Conservation (phyloP, 2,329 filamentous ascomycete genomes). For the Furcasterigmium sp. region DNA sequence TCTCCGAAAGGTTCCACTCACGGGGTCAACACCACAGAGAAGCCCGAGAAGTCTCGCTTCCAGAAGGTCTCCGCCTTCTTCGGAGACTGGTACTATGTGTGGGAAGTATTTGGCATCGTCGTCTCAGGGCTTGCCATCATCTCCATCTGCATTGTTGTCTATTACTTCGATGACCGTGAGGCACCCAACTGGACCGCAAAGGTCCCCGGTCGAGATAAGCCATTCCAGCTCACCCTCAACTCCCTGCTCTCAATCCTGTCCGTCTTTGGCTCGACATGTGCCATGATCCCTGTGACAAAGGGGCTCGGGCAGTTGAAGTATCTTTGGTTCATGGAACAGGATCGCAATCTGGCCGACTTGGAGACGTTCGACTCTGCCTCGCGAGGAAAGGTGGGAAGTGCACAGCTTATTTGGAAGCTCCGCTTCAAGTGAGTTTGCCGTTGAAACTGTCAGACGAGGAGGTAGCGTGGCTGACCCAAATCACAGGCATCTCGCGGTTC, state of each 20-base stretch:
- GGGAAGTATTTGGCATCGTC: constrained; percentile 6
- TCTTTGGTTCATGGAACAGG: constrained; percentile 8
- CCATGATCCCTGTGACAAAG: constrained; percentile 8
- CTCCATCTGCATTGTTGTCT: constrained; percentile 3
- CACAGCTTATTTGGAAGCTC: constrained; percentile 5
- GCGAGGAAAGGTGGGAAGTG: constrained; percentile 5
- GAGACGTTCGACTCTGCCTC: constrained; percentile 8
- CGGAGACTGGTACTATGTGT: constrained; percentile 4
- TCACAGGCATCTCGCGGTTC: constrained; percentile 5
- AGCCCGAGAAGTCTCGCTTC: not conserved
- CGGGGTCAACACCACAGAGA: not conserved
- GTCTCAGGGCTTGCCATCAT: constrained; percentile 3
- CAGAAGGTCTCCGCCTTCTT: constrained; percentile 1
- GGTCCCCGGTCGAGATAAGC: not conserved
- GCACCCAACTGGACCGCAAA: not conserved
- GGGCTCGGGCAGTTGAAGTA: constrained; percentile 7
- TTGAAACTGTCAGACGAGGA: not conserved
- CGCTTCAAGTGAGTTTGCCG: constrained; percentile 6
- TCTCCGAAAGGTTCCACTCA: no score
- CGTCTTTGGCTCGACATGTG: constrained; percentile 6
- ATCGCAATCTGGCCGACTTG: constrained; percentile 6
- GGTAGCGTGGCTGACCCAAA: no score
- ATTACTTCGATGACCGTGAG: not conserved
- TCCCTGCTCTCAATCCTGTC: constrained; percentile 6
- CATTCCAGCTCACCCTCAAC: constrained; percentile 5